Evolutionary conservation across 2,329 filamentous ascomycete species (phyloP).

Genomic region (Cladosporium sp.): DNA sequence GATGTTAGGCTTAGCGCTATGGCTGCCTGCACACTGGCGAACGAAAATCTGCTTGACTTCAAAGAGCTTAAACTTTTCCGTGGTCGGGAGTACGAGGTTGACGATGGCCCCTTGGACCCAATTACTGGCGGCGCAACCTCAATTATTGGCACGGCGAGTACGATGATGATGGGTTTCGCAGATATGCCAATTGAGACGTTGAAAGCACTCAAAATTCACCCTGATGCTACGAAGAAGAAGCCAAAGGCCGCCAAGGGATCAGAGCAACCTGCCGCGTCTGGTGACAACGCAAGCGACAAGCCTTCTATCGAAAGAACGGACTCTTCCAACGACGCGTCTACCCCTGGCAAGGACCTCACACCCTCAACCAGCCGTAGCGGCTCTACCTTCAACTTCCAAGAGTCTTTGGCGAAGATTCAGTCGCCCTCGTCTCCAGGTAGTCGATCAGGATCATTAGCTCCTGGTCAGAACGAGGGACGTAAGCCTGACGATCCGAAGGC

Average conservation of each 20-base stretch:
- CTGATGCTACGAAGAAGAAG: constrained; percentile 32
- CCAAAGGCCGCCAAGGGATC: constrained; percentile 25
- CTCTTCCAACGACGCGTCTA: background rate
- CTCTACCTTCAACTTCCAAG: constrained; percentile 35
- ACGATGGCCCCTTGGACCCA: constrained; percentile 76
- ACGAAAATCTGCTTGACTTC: constrained; percentile 64
- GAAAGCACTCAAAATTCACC: constrained; percentile 48
- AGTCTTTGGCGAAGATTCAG: constrained; percentile 31
- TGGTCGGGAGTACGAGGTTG: constrained; percentile 69
- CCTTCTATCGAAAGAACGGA: background rate
- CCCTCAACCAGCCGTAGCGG: constrained; percentile 25
- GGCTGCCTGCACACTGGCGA: constrained; percentile 68
- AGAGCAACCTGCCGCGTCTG: background rate
- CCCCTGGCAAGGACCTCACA: constrained; percentile 19
- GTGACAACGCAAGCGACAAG: background rate
- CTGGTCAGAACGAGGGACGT: constrained; percentile 15
- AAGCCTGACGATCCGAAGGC: background rate
- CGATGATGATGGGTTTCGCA: constrained; percentile 77
- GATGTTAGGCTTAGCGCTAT: constrained; percentile 69
- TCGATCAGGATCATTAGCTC: constrained; percentile 25
- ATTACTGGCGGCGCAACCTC: constrained; percentile 75
- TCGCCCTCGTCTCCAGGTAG: constrained; percentile 15
- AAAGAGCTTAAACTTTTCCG: constrained; percentile 70
- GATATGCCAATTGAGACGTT: constrained; percentile 64
- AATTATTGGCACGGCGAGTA: constrained; percentile 77